phyloP scores from a whole-genome alignment of 1,139 yeast genomes.

The Protomyces pachydermus region DNA sequence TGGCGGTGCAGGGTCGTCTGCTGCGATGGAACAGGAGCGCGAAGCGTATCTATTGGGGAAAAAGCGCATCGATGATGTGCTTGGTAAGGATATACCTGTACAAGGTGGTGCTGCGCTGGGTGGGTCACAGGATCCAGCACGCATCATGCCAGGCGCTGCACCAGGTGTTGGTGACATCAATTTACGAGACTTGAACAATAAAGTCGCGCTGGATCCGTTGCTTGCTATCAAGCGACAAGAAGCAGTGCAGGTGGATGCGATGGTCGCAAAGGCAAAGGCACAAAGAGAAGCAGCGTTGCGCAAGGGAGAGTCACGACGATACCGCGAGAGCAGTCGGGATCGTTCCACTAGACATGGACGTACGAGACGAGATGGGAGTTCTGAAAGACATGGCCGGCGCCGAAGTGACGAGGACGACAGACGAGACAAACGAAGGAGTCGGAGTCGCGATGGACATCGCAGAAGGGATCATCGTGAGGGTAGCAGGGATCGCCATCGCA shows the following conservation, averaged over 20 bases:
- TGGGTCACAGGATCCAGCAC: conserved; percentile 33
- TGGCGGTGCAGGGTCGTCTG: conserved; percentile 35
- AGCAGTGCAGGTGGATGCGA: conserved; percentile 35
- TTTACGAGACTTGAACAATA: conserved; percentile 35
- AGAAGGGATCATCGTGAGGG: neutral
- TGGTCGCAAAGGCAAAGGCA: conserved; percentile 30
- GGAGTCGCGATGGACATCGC: neutral
- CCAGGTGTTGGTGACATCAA: conserved; percentile 25
- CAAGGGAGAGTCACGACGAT: neutral
- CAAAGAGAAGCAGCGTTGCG: conserved; percentile 28
- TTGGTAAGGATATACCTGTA: conserved; percentile 28
- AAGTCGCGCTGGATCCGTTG: conserved; percentile 53
- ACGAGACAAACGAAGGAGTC: neutral
- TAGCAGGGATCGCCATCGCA: neutral
- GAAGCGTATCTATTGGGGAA: conserved; percentile 52
- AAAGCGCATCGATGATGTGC: conserved; percentile 45
- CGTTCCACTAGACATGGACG: neutral
- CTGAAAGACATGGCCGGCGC: neutral
- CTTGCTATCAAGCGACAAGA: conserved; percentile 47
- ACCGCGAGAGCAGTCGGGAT: neutral
- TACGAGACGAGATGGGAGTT: neutral
- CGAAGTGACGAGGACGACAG: neutral
- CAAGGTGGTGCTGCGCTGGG: conserved; percentile 23
- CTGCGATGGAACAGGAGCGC: conserved; percentile 37
- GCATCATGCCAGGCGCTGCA: conserved; percentile 32